Conservation (phyloP, 2,329 filamentous ascomycete species). For the Monilinia fructicola region DNA sequence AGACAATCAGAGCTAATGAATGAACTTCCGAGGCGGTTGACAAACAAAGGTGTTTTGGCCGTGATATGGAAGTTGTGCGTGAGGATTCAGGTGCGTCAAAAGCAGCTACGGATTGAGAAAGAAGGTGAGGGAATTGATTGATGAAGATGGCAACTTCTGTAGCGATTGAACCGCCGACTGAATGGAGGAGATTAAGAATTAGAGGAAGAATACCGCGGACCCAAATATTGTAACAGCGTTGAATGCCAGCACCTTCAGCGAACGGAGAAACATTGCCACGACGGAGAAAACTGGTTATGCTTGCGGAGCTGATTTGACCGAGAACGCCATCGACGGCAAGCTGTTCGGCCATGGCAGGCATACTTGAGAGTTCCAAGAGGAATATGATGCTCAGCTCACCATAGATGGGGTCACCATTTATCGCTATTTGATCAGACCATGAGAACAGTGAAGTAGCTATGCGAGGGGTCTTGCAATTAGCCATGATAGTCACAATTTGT, state of each 20-base stretch:
- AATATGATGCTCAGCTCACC: constrained; percentile 90
- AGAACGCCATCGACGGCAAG: constrained; percentile 85
- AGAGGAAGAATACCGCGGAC: constrained; percentile 82
- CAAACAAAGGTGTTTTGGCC: constrained; percentile 67
- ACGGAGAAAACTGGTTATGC: constrained; percentile 74
- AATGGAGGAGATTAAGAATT: constrained; percentile 81
- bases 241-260: constrained; percentile 64
- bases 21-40: constrained; percentile 75
- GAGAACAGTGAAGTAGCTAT: constrained; percentile 86
- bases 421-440: constrained; percentile 82
- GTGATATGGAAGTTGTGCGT: constrained; percentile 50
- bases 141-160: constrained; percentile 84
- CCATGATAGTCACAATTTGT: constrained; percentile 69
- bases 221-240: constrained; percentile 87
- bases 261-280: constrained; percentile 73
- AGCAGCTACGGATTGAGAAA: constrained; percentile 68
- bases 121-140: constrained; percentile 81
- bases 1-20: constrained; percentile 71
- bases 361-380: constrained; percentile 79
- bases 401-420: constrained; percentile 82
- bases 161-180: constrained; percentile 77
- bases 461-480: constrained; percentile 71
- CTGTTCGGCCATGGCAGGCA: constrained; percentile 81
- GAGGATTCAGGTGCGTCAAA: constrained; percentile 62
- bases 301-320: constrained; percentile 74